Base-by-base conservation (phyloP, 352 stramenopile genomes). In the Globisporangium nodosum region DNA sequence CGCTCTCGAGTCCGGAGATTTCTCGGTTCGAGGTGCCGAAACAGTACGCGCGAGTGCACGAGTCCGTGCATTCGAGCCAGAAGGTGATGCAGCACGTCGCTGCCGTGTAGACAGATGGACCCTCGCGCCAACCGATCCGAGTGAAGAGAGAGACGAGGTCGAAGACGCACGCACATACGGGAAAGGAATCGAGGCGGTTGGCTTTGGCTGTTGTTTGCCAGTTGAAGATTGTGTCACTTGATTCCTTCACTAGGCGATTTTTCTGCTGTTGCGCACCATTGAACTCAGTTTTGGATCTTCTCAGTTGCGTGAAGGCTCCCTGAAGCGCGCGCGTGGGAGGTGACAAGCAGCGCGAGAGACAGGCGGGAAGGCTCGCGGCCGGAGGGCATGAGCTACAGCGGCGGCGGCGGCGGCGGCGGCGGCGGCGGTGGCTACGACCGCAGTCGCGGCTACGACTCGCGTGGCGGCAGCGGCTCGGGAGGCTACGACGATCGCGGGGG, bases 61-160 rank as follows among this genome's bases (percentile, higher is more conserved):
- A 85, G 60, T 72, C 81, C 51, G 65, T 81, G 65, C 57, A 84
- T 5, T 85, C 76, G 39, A 73, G 12, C 76, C 74, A 87, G 40
- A 66, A 74, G 20, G 69, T 88, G 72, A 60, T 87, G 35, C 66
- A 88, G 71, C 77, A 71, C 42, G 72, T 84, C 60, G 73, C 75
- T 1, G 73, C 66, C 13, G 69, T 76, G 12, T 85, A 70, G 59
- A 30, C 5, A 39, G 24, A 12, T 3, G 20, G 33, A 12, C 9
- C 6, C 5, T 37, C 33, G 33, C 5, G 33, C 13, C 39, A 43
- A 18, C 39, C 13, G 16, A 46, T 3, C 40, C n/a, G 16, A 20
- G 40, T 15, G 12, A 43, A 18, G 39, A 43, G 37, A 15, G 11
- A 43, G 24, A 27, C 24, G 24, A 27, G 24, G 24, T 27, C 24